Evolutionary conservation across 108 stramenopile genomes (phyloP).

Genomic region (Fragilariopsis cylindrus): DNA sequence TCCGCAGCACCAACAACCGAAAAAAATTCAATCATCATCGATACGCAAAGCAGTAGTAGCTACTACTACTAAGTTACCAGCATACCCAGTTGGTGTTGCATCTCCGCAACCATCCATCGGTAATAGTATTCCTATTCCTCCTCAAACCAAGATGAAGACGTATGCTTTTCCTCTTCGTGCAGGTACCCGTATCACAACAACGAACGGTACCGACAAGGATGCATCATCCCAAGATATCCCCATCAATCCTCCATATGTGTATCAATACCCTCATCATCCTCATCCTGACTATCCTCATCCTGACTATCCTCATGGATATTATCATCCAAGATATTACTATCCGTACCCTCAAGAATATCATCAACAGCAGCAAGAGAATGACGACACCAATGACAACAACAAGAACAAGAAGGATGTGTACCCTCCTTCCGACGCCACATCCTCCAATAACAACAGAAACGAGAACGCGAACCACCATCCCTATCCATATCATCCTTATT

Average conservation of each 20-base stretch:
- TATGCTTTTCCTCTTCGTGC: neutral
- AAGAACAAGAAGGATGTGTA: neutral
- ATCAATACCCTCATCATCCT: slow-evolving; percentile 1
- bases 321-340: neutral
- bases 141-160: neutral
- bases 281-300: too few species aligned
- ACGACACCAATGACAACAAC: neutral
- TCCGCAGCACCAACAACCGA: neutral
- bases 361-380: neutral
- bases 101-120: neutral
- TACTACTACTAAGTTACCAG: too few species aligned
- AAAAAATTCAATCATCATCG: neutral
- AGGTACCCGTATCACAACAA: neutral
- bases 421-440: neutral
- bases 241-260: neutral
- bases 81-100: neutral
- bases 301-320: neutral
- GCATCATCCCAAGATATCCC: neutral
- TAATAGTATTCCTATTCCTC: neutral
- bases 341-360: neutral
- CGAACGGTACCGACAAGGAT: neutral
- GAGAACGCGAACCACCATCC: neutral
- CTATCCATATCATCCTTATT: neutral
- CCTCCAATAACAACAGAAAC: neutral
- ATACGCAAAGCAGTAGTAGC: neutral